These are phyloP conservation scores for Mucor circinelloides DNA, from an alignment of 371 early-diverging fungal species.

Conservation along the genomic window DNA sequence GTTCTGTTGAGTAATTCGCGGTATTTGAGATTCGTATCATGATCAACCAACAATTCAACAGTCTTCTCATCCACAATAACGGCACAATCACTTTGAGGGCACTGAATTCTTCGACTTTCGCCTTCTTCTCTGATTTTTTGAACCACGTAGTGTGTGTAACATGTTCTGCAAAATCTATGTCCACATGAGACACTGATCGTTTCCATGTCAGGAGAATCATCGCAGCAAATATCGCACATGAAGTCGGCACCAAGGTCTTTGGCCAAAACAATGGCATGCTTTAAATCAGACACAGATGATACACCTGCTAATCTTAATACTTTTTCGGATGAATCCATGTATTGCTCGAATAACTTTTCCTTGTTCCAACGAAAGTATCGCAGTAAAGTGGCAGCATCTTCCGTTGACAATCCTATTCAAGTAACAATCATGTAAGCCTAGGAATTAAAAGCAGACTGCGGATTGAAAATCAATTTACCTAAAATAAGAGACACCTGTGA, in stretches of 20 bases:
- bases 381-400: constrained; percentile 72
- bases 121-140: constrained; percentile 90
- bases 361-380: constrained; percentile 91
- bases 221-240: constrained; percentile 89
- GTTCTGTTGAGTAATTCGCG: constrained; percentile 78
- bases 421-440: neutral
- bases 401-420: constrained; percentile 56
- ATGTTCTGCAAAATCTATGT: constrained; percentile 85
- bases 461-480: constrained; percentile 27
- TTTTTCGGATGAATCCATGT: constrained; percentile 78
- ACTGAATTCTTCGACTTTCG: constrained; percentile 83
- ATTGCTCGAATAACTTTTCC: constrained; percentile 87
- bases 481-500: constrained; percentile 46
- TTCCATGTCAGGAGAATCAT: constrained; percentile 59
- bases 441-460: neutral
- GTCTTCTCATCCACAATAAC: constrained; percentile 82
- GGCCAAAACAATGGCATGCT: constrained; percentile 25
- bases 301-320: constrained; percentile 79
- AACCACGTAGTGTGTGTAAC: constrained; percentile 82
- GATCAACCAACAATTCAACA: constrained; percentile 65
- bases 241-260: constrained; percentile 53
- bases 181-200: constrained; percentile 79
- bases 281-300: constrained; percentile 24
- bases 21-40: constrained; percentile 62
- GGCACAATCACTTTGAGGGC: constrained; percentile 80